Base-by-base conservation (phyloP, 2,329 filamentous ascomycete species). In the Talaromyces amestolkiae region DNA sequence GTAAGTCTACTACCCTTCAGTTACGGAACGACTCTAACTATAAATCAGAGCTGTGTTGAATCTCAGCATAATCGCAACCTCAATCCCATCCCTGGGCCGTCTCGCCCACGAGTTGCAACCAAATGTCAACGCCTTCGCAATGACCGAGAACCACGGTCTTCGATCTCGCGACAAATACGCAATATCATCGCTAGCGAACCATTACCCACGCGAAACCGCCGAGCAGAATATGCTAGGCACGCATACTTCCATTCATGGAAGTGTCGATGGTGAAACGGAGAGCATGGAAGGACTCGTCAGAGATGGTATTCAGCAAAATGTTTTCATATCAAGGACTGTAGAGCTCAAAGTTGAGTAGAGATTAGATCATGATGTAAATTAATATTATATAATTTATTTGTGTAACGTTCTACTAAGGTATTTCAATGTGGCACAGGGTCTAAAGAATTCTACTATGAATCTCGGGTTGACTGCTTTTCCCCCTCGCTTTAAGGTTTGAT, bases 71-170 rank as follows among this genome's bases (percentile, higher is more conserved):
- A 68, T 68, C 19, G 68, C 70, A 33, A 70, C 71, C 27, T 72
- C 71, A 45, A 51, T 73, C 19, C 72, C 72, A 10, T 72, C 71
- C 1, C 63, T 73, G 15, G 72, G 70, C 63, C 71, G 72, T 51
- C 70, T 74, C 13, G 71, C 72, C 41, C 69, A 71, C 15, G 71
- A 71, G 19, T 63, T 74, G 0, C 64, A 66, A 22, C 64, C 64
- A 15, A 66, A 53, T 15, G 51, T 66, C 31, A 58, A 58, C 53
- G 64, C 64, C 0, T 66, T 66, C 22, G 64, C 64, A 39, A 63
- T 66, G 59, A 66, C 64, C 6, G 64, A 66, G 27, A 66, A 66
- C 43, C 64, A 66, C 37, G 64, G 64, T 15, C 22, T 63, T 22
- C 51, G 64, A 15, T n/a, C 43, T 45, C 59, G 64, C 24, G 64